Evolutionary conservation across 2,329 filamentous ascomycete genomes (phyloP).

Genomic region (Calcarisporium arbuscula): DNA sequence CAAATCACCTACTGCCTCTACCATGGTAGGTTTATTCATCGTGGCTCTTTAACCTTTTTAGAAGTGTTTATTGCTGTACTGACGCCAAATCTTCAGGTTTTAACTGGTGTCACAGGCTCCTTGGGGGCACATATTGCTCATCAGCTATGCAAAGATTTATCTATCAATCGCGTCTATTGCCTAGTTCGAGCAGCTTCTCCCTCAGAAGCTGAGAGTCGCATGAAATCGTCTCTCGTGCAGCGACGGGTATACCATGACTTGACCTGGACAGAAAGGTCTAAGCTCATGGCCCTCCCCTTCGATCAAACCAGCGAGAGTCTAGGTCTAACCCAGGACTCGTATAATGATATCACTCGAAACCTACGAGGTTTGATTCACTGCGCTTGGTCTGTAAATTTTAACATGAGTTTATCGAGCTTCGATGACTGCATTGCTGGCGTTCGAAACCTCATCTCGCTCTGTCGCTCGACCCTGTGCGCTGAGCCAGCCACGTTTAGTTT

Average conservation of each 20-base stretch:
- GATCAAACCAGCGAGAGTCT: conserved; percentile 30
- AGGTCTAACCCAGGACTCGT: conserved; percentile 25
- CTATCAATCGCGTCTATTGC: conserved; percentile 46
- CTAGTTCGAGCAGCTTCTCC: conserved; percentile 42
- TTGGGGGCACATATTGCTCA: conserved; percentile 55
- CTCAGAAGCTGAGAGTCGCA: not conserved
- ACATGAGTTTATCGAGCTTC: conserved; percentile 43
- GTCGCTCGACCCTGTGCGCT: conserved; percentile 12
- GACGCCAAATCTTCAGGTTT: conserved; percentile 23
- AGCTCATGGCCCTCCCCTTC: not conserved
- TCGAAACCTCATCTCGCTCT: conserved; percentile 36
- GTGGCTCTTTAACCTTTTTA: not conserved
- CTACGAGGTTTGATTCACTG: conserved; percentile 42
- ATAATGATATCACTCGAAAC: conserved; percentile 19
- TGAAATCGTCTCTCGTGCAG: not conserved
- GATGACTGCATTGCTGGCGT: conserved; percentile 41
- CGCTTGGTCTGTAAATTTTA: conserved; percentile 53
- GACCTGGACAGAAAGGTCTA: not conserved
- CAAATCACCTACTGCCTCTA: too few relatives aligned
- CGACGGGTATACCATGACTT: too few relatives aligned
- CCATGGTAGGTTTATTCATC: not conserved
- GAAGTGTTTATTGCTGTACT: not conserved
- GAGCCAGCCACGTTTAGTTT: conserved; percentile 35
- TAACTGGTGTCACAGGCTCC: conserved; percentile 61
- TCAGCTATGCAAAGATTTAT: conserved; percentile 51